Conservation (phyloP, 2,329 filamentous ascomycete species). For the Huntiella abstrusa region DNA sequence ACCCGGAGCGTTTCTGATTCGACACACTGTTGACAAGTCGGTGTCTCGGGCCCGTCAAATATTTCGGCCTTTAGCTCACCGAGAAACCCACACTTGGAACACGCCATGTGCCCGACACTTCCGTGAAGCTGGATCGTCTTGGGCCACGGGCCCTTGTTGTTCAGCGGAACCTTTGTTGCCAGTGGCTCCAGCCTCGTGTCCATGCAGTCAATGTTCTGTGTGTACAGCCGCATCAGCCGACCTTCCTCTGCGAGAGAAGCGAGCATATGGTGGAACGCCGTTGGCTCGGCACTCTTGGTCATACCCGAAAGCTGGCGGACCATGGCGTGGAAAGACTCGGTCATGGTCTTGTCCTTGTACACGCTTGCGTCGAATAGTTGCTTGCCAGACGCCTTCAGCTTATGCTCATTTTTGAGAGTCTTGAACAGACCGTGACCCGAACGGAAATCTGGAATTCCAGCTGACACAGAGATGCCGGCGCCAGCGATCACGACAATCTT, state of each 20-base stretch:
- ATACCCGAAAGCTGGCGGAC: conserved; percentile 70
- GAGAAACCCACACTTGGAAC: conserved; percentile 72
- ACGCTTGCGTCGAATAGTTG: conserved; percentile 94
- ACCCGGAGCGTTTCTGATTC: conserved; percentile 60
- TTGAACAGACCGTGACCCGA: conserved; percentile 81
- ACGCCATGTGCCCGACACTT: conserved; percentile 88
- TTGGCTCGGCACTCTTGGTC: conserved; percentile 60
- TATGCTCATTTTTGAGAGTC: conserved; percentile 68
- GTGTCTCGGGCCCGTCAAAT: conserved; percentile 71
- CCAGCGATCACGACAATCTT: conserved; percentile 96
- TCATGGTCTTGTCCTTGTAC: conserved; percentile 79
- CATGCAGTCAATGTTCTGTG: conserved; percentile 91
- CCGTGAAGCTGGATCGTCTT: conserved; percentile 86
- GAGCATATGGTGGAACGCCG: conserved; percentile 80
- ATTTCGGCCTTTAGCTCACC: conserved; percentile 57
- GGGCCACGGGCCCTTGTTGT: conserved; percentile 76
- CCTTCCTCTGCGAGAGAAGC: conserved; percentile 77
- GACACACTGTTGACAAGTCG: conserved; percentile 57
- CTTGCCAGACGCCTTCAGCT: conserved; percentile 76
- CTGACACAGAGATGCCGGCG: conserved; percentile 90
- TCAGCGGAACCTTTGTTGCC: conserved; percentile 61
- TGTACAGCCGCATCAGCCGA: conserved; percentile 76
- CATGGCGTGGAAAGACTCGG: conserved; percentile 88
- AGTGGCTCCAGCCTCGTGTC: conserved; percentile 71
- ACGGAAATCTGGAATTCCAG: conserved; percentile 92